Conservation (phyloP, 1,139 yeast species). For the Hemisphaericaspora subhashii region DNA sequence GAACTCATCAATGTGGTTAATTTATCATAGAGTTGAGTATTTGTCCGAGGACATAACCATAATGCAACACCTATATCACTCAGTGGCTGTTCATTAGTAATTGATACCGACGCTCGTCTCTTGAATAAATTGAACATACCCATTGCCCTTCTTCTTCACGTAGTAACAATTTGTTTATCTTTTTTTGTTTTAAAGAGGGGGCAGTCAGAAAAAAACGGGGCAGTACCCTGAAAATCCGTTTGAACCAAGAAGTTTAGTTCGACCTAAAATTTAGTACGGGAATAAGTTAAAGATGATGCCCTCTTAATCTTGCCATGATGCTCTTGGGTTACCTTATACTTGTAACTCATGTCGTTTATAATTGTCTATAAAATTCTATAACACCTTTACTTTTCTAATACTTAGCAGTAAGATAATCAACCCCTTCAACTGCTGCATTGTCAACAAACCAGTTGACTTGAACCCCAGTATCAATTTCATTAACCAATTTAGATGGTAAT, state of each 20-base stretch:
- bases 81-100: slow-evolving; percentile 10
- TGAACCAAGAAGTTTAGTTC: too few species aligned
- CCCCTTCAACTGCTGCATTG: slow-evolving; percentile 68
- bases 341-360: background rate
- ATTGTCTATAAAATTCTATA: background rate
- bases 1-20: slow-evolving; percentile 62
- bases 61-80: slow-evolving; percentile 52
- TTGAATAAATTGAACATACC: slow-evolving; percentile 18
- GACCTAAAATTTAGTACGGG: too few species aligned
- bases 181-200: too few species aligned
- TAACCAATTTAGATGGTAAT: slow-evolving; percentile 78
- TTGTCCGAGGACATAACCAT: slow-evolving; percentile 73
- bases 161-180: too few species aligned
- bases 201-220: too few species aligned
- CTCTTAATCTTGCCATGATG: too few species aligned
- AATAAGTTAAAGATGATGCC: too few species aligned
- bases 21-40: slow-evolving; percentile 56
- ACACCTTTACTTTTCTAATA: slow-evolving; percentile 27
- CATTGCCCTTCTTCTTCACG: slow-evolving; percentile 15
- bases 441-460: slow-evolving; percentile 82
- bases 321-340: background rate
- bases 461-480: slow-evolving; percentile 41
- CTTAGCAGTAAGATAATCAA: slow-evolving; percentile 49
- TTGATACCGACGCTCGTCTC: slow-evolving; percentile 1
- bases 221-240: too few species aligned